These are phyloP conservation scores for Ramalina peruviana DNA, from an alignment of 495 filamentous ascomycete genomes.

Conservation along the genomic window DNA sequence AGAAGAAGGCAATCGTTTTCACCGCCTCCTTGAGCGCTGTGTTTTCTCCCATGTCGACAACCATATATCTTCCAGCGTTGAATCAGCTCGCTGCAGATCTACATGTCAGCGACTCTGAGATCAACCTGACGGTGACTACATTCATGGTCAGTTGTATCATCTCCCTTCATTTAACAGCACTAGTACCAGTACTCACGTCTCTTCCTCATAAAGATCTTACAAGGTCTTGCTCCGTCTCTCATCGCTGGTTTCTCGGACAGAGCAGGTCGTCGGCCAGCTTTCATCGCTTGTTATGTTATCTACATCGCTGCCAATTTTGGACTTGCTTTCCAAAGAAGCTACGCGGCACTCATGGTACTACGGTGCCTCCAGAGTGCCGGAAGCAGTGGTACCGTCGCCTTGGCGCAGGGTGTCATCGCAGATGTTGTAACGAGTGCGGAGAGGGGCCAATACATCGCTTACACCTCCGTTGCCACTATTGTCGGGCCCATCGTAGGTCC, in stretches of 20 bases:
- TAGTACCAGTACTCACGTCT: not conserved
- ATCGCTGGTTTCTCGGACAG: conserved; percentile 27
- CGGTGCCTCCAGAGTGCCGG: conserved; percentile 29
- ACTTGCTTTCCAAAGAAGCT: conserved; percentile 26
- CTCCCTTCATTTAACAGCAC: not conserved
- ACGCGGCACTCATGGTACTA: conserved; percentile 25
- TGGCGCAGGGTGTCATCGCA: conserved; percentile 31
- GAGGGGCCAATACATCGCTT: conserved; percentile 32
- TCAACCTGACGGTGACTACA: conserved; percentile 38
- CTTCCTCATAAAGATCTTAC: conserved; percentile 21
- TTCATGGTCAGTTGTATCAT: conserved; percentile 26
- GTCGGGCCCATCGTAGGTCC: conserved; percentile 31
- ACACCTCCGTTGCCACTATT: conserved; percentile 22
- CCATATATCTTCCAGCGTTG: conserved; percentile 36
- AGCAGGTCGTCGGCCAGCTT: conserved; percentile 27
- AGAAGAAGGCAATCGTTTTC: conserved; percentile 12
- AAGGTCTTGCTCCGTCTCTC: conserved; percentile 32
- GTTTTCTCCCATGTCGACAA: conserved; percentile 30
- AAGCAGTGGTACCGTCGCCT: conserved; percentile 27
- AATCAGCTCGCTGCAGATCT: conserved; percentile 28
- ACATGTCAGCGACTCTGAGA: conserved; percentile 23
- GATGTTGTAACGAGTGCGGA: conserved; percentile 33
- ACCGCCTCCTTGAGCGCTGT: conserved; percentile 2
- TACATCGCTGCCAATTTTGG: conserved; percentile 28
- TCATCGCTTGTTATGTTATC: conserved; percentile 25